Percentiles rank a stretch among this genome's conserved stretches.
These are phyloP conservation scores for Gossypium longicalyx DNA, from an alignment of 345 rosid species.

Conservation along the genomic window DNA sequence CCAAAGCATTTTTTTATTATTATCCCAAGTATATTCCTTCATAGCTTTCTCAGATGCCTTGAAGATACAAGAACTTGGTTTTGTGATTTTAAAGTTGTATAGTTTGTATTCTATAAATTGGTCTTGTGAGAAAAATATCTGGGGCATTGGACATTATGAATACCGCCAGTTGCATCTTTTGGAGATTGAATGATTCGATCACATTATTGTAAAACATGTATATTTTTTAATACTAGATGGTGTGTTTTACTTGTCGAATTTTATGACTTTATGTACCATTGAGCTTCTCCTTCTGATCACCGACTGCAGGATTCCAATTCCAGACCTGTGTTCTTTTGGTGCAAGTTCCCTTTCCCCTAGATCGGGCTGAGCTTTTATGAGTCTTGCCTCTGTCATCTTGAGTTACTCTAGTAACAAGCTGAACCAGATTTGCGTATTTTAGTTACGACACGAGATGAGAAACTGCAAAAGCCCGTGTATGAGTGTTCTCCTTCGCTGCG, in stretches of 20 bases:
- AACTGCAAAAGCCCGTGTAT: no score
- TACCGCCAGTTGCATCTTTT: neutral
- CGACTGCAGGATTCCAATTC: neutral
- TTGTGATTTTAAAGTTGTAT: constrained; percentile 7
- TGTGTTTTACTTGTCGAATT: neutral
- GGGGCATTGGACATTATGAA: constrained; percentile 2
- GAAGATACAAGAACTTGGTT: neutral
- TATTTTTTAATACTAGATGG: neutral
- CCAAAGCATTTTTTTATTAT: neutral
- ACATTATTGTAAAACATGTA: neutral
- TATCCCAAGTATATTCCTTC: neutral
- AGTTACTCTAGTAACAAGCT: no score
- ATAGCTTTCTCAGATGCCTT: neutral
- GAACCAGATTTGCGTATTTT: no score
- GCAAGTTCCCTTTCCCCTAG: neutral
- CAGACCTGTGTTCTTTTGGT: neutral
- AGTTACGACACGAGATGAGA: no score
- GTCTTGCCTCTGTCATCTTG: no score
- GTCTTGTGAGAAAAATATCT: neutral
- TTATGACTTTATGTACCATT: neutral
- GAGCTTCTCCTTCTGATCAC: neutral
- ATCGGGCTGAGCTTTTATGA: no score
- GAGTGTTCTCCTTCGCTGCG: no score
- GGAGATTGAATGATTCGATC: neutral
- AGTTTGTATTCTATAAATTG: neutral